Conservation (phyloP, 495 filamentous ascomycete species). For the Podospora pseudocomata region DNA sequence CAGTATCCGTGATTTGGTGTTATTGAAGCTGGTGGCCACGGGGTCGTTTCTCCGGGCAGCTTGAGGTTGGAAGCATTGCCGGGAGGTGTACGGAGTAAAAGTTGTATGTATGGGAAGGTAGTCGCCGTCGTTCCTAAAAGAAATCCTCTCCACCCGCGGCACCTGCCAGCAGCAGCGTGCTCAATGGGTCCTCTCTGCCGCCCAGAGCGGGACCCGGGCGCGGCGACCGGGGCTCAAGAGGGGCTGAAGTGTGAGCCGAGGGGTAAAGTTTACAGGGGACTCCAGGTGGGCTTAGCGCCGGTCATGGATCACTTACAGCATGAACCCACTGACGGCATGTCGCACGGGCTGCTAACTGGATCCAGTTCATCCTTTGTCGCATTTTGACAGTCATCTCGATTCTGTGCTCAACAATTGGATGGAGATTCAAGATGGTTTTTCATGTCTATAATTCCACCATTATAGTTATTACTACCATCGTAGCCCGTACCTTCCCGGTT, state of each 20-base stretch:
- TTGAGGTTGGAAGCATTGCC: slow-evolving; percentile 17
- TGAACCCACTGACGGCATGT: not conserved
- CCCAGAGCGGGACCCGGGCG: slow-evolving; percentile 9
- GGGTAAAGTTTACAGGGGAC: slow-evolving; percentile 12
- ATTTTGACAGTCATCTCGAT: not conserved
- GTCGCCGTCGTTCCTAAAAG: slow-evolving; percentile 15
- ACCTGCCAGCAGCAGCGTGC: slow-evolving; percentile 1
- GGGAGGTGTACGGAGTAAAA: not conserved
- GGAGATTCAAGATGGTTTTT: not conserved
- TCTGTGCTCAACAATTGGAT: not conserved
- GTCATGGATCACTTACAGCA: not conserved
- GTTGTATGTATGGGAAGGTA: slow-evolving; percentile 1
- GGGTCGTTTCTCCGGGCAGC: not conserved
- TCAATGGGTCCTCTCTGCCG: not conserved
- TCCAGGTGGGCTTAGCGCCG: not conserved
- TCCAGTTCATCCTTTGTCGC: not conserved
- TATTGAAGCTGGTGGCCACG: slow-evolving; percentile 7
- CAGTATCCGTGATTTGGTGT: not conserved
- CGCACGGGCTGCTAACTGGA: not conserved
- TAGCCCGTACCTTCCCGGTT: not conserved
- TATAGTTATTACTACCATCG: not conserved
- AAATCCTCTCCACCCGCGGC: slow-evolving; percentile 21
- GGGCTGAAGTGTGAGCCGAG: slow-evolving; percentile 19
- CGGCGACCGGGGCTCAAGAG: slow-evolving; percentile 14
- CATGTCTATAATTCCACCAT: not conserved